Conservation (phyloP, 2,329 filamentous ascomycete species). For the Fusarium sp. region DNA sequence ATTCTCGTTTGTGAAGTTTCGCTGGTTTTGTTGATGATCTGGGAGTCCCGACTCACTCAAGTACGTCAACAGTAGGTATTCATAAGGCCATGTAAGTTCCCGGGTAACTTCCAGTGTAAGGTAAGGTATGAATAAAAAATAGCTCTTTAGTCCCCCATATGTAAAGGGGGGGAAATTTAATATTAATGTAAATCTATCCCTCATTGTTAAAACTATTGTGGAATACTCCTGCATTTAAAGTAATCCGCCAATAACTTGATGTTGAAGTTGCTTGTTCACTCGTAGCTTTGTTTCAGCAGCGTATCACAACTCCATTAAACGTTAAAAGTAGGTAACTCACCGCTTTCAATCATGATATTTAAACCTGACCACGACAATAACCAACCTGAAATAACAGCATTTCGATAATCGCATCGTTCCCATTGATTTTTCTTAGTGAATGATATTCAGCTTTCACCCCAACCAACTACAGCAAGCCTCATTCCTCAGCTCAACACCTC, state of each 20-base stretch:
- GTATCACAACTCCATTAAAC: not conserved
- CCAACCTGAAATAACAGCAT: not conserved
- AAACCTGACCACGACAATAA: not conserved
- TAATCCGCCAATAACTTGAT: not conserved
- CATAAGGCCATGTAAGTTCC: no score
- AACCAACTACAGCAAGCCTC: slow-evolving; percentile 15
- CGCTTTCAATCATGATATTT: not conserved
- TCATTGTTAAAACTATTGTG: not conserved
- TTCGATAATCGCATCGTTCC: not conserved
- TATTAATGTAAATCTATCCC: not conserved
- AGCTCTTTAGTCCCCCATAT: not conserved
- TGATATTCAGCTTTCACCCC: not conserved
- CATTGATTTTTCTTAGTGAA: not conserved
- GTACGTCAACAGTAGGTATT: no score
- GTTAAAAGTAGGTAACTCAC: not conserved
- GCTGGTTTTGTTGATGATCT: not conserved
- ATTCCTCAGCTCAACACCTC: slow-evolving; percentile 16
- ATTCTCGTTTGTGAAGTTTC: not conserved
- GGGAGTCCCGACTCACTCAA: no score
- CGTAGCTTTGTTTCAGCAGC: not conserved
- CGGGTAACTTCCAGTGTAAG: no score
- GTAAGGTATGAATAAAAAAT: not conserved
- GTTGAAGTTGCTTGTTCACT: not conserved
- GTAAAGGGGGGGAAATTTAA: not conserved
- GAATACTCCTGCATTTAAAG: not conserved